Conservation (phyloP, 2,329 filamentous ascomycete species). For the Alternaria triticimaculans region DNA sequence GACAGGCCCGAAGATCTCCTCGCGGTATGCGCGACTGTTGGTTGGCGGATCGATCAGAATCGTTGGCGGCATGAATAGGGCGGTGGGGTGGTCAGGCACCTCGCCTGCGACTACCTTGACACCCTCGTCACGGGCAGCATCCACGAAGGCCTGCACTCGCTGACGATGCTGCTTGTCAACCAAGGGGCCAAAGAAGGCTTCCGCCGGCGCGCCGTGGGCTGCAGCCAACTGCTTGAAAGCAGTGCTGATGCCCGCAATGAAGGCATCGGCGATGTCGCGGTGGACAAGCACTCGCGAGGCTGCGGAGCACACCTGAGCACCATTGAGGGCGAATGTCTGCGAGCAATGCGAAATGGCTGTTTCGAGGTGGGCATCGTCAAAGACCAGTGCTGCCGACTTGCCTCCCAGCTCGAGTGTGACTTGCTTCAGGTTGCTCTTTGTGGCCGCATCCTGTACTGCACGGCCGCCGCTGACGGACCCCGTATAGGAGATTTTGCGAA, state of each 20-base stretch:
- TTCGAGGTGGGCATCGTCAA: conserved; percentile 58
- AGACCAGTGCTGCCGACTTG: conserved; percentile 56
- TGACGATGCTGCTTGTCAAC: conserved; percentile 1
- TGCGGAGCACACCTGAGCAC: conserved; percentile 3
- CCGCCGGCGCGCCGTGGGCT: neutral
- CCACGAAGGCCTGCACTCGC: neutral
- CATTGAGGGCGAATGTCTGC: conserved; percentile 2
- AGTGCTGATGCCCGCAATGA: neutral
- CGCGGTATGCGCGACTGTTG: neutral
- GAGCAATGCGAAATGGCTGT: conserved; percentile 41
- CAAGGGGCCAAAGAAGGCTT: neutral
- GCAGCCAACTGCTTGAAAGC: neutral
- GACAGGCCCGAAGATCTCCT: conserved; percentile 46
- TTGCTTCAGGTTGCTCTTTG: conserved; percentile 46
- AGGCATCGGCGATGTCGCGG: neutral
- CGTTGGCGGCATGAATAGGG: conserved; percentile 3
- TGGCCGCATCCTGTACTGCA: conserved; percentile 50
- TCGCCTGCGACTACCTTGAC: conserved; percentile 21
- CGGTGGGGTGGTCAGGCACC: neutral
- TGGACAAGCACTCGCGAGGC: neutral
- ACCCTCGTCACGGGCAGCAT: conserved; percentile 4
- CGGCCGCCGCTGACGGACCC: conserved; percentile 49
- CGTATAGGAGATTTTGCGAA: conserved; percentile 54
- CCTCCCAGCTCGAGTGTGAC: conserved; percentile 58
- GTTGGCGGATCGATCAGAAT: conserved; percentile 1